These are phyloP conservation scores for Tuctoria greenei DNA, from an alignment of 176 grass and related monocot species.

Conservation along the genomic window DNA sequence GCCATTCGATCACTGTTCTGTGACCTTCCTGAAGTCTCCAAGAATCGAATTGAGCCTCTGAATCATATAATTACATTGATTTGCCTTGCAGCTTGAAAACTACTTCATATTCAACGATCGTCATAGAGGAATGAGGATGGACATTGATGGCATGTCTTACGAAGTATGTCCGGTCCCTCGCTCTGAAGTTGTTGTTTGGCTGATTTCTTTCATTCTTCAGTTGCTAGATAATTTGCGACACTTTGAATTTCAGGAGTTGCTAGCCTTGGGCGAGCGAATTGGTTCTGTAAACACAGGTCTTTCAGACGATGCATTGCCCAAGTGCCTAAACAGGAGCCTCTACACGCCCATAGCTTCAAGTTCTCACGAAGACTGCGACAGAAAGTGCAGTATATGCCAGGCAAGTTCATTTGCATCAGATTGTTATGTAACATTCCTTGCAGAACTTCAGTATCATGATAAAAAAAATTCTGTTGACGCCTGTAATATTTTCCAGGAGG, in stretches of 20 bases:
- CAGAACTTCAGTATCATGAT: background rate
- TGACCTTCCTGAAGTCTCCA: background rate
- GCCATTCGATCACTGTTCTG: background rate
- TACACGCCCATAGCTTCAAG: conserved; percentile 41
- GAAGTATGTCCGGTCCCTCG: conserved; percentile 52
- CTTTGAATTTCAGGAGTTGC: conserved; percentile 57
- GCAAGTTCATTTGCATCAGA: conserved; percentile 35
- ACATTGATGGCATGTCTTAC: conserved; percentile 91
- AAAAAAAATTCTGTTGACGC: background rate
- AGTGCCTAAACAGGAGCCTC: conserved; percentile 57
- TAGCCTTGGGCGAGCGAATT: conserved; percentile 71
- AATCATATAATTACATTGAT: conserved; percentile 8
- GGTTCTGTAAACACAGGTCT: conserved; percentile 84
- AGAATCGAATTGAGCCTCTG: background rate
- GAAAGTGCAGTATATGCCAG: conserved; percentile 95
- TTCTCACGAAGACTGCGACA: conserved; percentile 53
- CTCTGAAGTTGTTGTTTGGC: background rate
- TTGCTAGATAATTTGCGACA: background rate
- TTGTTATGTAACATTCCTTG: background rate
- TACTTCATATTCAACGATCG: conserved; percentile 57
- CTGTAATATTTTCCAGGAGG: conserved; percentile 58
- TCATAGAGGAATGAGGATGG: conserved; percentile 85
- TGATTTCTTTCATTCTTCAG: background rate
- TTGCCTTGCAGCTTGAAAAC: conserved; percentile 50
- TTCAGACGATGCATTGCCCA: conserved; percentile 56